Conservation (phyloP, 2,329 filamentous ascomycete genomes). For the Ophiocordyceps sinensis region DNA sequence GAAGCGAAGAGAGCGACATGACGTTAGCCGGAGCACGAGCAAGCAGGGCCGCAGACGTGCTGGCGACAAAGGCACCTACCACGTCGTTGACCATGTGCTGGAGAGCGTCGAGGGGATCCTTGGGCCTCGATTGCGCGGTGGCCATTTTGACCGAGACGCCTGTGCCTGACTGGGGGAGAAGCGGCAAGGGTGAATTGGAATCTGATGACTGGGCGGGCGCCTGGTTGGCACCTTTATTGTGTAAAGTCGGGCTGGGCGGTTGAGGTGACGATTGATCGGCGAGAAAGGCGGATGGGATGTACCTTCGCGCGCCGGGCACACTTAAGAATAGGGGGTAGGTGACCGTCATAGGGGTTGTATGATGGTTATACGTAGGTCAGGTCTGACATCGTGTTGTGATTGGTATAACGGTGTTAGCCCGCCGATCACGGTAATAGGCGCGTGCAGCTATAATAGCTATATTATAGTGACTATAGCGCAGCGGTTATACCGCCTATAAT, state of each 20-base stretch:
- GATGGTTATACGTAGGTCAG: too few relatives aligned
- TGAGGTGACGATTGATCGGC: too few relatives aligned
- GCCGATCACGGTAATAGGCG: too few relatives aligned
- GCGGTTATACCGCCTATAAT: too few relatives aligned
- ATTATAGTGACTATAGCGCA: too few relatives aligned
- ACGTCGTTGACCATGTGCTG: conserved; percentile 39
- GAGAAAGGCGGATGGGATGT: too few relatives aligned
- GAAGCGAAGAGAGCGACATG: not conserved
- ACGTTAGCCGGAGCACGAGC: not conserved
- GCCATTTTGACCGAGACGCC: conserved; percentile 13
- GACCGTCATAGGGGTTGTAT: too few relatives aligned
- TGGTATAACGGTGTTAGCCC: too few relatives aligned
- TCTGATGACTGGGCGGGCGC: not conserved
- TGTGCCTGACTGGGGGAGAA: not conserved
- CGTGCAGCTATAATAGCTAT: too few relatives aligned
- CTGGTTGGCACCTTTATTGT: not conserved
- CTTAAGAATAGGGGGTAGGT: too few relatives aligned
- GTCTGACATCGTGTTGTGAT: too few relatives aligned
- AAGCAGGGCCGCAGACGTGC: not conserved
- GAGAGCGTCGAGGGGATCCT: conserved; percentile 31
- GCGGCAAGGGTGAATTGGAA: not conserved
- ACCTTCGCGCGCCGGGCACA: too few relatives aligned
- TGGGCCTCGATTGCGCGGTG: conserved; percentile 12
- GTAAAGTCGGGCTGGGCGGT: not conserved
- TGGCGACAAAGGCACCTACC: conserved; percentile 22